Percentiles rank a stretch among this genome's conserved stretches.
Evolutionary conservation across 306 rosid species (phyloP).

Genomic region (Prosopis cineraria): DNA sequence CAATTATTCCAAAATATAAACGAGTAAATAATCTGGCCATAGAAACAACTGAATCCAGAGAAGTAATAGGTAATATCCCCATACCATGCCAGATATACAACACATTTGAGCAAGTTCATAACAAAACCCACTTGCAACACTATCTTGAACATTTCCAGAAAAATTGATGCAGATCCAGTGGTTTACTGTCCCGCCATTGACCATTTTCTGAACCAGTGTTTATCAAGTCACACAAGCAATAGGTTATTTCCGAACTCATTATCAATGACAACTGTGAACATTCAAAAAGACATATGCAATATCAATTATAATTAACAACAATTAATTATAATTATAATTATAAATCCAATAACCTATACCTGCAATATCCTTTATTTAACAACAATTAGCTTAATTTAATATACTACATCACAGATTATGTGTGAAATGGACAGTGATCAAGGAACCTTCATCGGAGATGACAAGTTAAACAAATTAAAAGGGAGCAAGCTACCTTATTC

Average conservation of each 20-base stretch:
- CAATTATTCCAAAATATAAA: neutral
- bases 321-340: too few species aligned
- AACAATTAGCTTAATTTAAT: neutral
- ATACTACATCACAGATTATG: neutral
- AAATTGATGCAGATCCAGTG: conserved; percentile 73
- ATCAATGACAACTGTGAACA: neutral
- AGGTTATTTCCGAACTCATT: neutral
- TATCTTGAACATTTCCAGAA: conserved; percentile 61
- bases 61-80: neutral
- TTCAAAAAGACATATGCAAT: neutral
- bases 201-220: conserved; percentile 62
- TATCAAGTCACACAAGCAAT: neutral
- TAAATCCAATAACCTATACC: neutral
- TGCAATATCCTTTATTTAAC: neutral
- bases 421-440: neutral
- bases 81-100: conserved; percentile 71
- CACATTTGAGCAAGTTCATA: conserved; percentile 74
- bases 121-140: conserved; percentile 59
- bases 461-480: neutral
- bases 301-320: neutral
- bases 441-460: neutral
- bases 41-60: neutral
- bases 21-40: neutral
- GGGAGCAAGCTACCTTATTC: conserved; percentile 54
- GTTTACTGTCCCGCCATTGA: conserved; percentile 70